phyloP scores from a whole-genome alignment of 257 asterid species.

The Nyctanthes arbortristis region DNA sequence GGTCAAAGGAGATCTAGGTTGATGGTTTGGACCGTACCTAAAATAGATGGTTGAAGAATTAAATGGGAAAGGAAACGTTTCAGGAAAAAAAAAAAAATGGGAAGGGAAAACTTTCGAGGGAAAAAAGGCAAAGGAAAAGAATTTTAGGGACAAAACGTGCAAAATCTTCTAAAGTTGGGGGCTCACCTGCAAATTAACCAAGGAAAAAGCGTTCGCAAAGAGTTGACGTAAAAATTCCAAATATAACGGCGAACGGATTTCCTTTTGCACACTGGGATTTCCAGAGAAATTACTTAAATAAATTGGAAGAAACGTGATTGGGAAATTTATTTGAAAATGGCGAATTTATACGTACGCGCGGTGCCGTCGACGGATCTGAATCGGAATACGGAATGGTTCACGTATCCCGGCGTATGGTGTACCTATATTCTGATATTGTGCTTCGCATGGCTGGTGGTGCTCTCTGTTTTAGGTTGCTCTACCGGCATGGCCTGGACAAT shows the following conservation, averaged over 20 bases:
- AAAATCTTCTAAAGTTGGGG: background rate
- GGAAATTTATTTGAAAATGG: background rate
- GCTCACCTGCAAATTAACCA: background rate
- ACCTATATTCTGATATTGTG: slow-evolving; percentile 6
- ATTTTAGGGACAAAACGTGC: background rate
- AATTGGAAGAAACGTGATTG: background rate
- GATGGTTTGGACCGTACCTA: too few relatives aligned
- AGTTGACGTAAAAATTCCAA: too few relatives aligned
- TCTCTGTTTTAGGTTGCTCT: slow-evolving; percentile 7
- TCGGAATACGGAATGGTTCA: slow-evolving; percentile 9
- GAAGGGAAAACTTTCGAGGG: too few relatives aligned
- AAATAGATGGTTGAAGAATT: too few relatives aligned
- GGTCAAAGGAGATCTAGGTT: too few relatives aligned
- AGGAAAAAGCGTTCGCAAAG: background rate
- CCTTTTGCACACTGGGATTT: background rate
- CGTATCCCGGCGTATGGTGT: background rate
- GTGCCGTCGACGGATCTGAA: slow-evolving; percentile 8
- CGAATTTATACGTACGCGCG: background rate
- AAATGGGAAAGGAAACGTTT: too few relatives aligned
- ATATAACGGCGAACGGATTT: background rate
- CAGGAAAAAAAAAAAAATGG: too few relatives aligned
- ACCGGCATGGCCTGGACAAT: background rate
- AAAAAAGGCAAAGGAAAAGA: too few relatives aligned
- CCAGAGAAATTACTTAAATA: background rate
- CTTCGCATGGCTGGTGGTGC: slow-evolving; percentile 10